Base-by-base conservation (phyloP, 805 yeast genomes). In the Nakazawaea laoshanensis region DNA sequence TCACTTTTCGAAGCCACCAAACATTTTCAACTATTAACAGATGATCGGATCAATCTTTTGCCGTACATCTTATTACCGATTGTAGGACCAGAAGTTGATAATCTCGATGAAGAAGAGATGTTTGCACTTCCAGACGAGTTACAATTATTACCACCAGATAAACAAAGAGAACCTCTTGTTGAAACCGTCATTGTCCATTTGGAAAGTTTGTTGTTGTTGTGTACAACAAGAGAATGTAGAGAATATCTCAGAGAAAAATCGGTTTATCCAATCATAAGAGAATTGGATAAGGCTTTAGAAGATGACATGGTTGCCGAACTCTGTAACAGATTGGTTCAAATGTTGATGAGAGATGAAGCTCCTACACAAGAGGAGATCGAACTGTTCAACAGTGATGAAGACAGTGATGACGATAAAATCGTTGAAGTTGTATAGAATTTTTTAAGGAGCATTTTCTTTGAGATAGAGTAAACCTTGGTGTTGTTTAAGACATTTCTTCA, bases 321-420 rank as follows among this genome's bases (percentile, higher is more conserved):
- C 27, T 79, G 92, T 59, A 94, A 86, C 45, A 70, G 92, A 51
- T 55, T 83, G 25, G 98, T 88, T 15, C 89, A 89, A 52, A 72
- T 86, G 76, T 65, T 89, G 42, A 82, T 83, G 92, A 75, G 96
- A 63, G 96, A 89, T 49, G 96, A 88, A 48, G 71, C 68, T 7
- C 69, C 73, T 22, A 57, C 56, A 19, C 52, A 46, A 3, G 60
- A 52, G 41, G 66, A 58, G 25, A 61, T 63, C 13, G 74, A 70
- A 32, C 77, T 74, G 36, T 37, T 65, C 37, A 57, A 61, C 18
- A 48, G 58, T 23, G 63, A 53, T n/a, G 63, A 61, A 16, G 66
- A 64, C 21, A 64, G 59, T 39, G 71, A 63, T 19, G 74, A 70
- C 19, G 72, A 66, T 27, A 59, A 64, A 41, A 65, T 76, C 27